A percentile compares a stretch with the other conserved stretches of the same genome.
Evolutionary conservation across 441 rosid genomes (phyloP).

Genomic region (Aquilaria agallochum): DNA sequence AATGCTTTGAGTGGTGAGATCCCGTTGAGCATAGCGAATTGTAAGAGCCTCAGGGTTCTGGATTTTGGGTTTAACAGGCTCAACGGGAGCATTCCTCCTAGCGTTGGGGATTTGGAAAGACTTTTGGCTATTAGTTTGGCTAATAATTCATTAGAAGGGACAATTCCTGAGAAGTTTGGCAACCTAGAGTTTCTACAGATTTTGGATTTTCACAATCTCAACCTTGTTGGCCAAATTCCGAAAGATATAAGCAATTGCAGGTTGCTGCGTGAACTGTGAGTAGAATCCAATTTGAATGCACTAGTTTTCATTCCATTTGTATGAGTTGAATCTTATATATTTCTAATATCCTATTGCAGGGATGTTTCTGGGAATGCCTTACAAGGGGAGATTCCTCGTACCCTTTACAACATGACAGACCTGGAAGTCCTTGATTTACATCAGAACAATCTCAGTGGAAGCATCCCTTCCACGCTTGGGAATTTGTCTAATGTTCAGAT

Average conservation of each 20-base stretch:
- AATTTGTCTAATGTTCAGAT: constrained; percentile 46
- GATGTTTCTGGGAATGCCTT: constrained; percentile 81
- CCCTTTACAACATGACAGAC: constrained; percentile 58
- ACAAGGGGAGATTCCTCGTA: constrained; percentile 61
- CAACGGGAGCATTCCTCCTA: constrained; percentile 59
- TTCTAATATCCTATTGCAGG: constrained; percentile 45
- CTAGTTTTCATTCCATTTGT: constrained; percentile 15
- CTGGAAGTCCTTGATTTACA: constrained; percentile 77
- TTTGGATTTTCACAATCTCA: constrained; percentile 78
- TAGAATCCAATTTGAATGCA: constrained; percentile 21
- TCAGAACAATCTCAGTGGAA: constrained; percentile 59
- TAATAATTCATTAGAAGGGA: constrained; percentile 59
- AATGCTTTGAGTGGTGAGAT: constrained; percentile 61
- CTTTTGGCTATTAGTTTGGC: constrained; percentile 73
- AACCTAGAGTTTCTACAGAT: constrained; percentile 61
- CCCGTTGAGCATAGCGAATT: constrained; percentile 52
- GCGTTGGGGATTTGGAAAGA: constrained; percentile 38
- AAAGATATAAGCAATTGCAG: constrained; percentile 59
- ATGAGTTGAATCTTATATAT: constrained; percentile 22
- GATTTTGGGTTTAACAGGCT: constrained; percentile 75
- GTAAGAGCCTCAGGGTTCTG: constrained; percentile 68
- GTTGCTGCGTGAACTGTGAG: constrained; percentile 82
- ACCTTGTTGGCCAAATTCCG: constrained; percentile 63
- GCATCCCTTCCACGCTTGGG: constrained; percentile 68
- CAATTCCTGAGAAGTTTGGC: constrained; percentile 56